Base-by-base conservation (phyloP, 164 flowering plant species). In the Vitis cinerea region DNA sequence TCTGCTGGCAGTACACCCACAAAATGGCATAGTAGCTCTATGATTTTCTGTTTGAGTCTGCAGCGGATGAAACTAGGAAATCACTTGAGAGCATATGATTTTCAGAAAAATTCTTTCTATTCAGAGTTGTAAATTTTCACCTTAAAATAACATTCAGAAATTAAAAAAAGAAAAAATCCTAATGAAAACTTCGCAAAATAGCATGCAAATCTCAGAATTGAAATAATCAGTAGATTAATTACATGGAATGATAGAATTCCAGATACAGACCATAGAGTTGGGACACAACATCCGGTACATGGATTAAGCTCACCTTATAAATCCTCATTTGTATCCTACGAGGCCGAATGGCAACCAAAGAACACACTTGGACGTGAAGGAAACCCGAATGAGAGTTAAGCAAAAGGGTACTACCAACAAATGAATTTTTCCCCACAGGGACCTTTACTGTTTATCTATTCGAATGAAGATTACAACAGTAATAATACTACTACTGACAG, bases 211-310 rank as follows among this genome's bases (percentile, higher is more conserved):
- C 44, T 37, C 7, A 37, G 44, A 3, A 37, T 37, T 37, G 44
- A 37, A 54, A 29, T 4, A 57, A 59, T 51, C 30, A 56, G 63
- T 63, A 68, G 1, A 65, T 52, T 72, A 75, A 73, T 73, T 81
- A 78, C 79, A 81, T 67, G 27, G 67, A 75, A 54, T 64, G 50
- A 62, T 37, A 57, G 56, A 55, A 55, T 54, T 73, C 37, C 66
- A 62, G 19, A 64, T 67, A 37, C 64, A 60, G n/a, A 50, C 11
- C 47, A 63, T n/a, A 64, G 12, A 54, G 48, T 31, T 55, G 10
- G 63, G 23, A 60, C 27, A 59, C 57, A 56, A 50, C 52, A 16
- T 55, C 58, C 58, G 55, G 14, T 77, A 67, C 64, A 72, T n/a
- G 56, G 68, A 69, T 48, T 64, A 75, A 68, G 70, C 79, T 77